These are phyloP conservation scores for Pythium pyrilobum DNA, from an alignment of 352 stramenopile genomes.

Conservation along the genomic window DNA sequence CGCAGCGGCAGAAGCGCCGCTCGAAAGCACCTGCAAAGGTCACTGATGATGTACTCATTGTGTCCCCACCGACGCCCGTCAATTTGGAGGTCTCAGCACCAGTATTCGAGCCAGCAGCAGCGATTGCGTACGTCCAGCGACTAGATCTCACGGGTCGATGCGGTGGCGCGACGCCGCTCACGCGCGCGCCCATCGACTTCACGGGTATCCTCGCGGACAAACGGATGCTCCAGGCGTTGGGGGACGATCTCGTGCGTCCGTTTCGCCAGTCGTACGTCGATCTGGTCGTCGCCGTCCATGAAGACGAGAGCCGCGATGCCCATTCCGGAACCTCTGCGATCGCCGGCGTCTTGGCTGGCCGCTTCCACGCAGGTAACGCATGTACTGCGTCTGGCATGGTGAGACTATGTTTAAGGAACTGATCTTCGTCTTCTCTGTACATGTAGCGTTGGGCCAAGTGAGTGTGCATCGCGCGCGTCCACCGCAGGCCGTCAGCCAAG, in stretches of 20 bases:
- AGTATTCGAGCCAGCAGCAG: neutral
- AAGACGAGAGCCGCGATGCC: slow-evolving; percentile 1
- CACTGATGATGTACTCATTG: too few species aligned
- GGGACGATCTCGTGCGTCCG: slow-evolving; percentile 32
- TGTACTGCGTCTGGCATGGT: neutral
- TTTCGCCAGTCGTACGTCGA: slow-evolving; percentile 41
- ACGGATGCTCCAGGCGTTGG: slow-evolving; percentile 25
- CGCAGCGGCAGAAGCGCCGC: neutral
- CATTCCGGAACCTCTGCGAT: slow-evolving; percentile 34
- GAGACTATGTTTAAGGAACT: neutral
- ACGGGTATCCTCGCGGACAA: slow-evolving; percentile 31
- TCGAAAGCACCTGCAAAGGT: too few species aligned
- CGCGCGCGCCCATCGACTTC: slow-evolving; percentile 32
- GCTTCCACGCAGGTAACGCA: slow-evolving; percentile 28
- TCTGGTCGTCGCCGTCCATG: slow-evolving; percentile 40
- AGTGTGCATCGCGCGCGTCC: slow-evolving; percentile 18
- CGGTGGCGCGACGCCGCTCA: slow-evolving; percentile 22
- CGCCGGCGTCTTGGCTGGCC: slow-evolving; percentile 43
- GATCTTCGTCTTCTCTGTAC: neutral
- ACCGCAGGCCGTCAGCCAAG: neutral
- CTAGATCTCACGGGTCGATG: slow-evolving; percentile 37
- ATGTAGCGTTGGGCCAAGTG: slow-evolving; percentile 39
- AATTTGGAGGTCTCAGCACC: neutral
- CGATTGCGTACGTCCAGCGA: slow-evolving; percentile 36
- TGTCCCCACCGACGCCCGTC: too few species aligned